Evolutionary conservation across 345 rosid species (phyloP).

Genomic region (Citrus cavaleriei): DNA sequence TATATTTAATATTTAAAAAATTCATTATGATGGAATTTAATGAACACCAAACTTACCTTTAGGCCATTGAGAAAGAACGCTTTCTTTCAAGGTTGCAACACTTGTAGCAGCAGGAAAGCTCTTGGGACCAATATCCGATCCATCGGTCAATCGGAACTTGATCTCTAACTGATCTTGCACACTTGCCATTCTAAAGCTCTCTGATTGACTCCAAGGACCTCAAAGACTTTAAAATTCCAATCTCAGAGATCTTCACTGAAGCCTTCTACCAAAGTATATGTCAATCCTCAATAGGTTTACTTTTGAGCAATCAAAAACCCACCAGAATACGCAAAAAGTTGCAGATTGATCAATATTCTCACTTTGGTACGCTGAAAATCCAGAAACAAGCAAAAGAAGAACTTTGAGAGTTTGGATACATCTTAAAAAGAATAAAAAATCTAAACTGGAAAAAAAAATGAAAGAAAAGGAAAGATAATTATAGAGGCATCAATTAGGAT

Average conservation of each 20-base stretch:
- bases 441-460: neutral
- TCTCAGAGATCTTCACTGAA: conserved; percentile 19
- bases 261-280: conserved; percentile 12
- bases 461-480: conserved; percentile 9
- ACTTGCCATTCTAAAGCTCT: conserved; percentile 49
- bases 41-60: conserved; percentile 51
- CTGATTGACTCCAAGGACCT: conserved; percentile 20
- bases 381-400: conserved; percentile 7
- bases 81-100: conserved; percentile 85
- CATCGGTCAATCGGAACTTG: conserved; percentile 87
- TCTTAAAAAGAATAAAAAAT: neutral
- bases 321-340: conserved; percentile 10
- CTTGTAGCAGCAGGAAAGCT: conserved; percentile 81
- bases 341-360: conserved; percentile 15
- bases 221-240: conserved; percentile 15
- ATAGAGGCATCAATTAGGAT: conserved; percentile 2
- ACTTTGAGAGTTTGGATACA: neutral
- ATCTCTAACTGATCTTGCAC: conserved; percentile 85
- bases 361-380: conserved; percentile 23
- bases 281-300: conserved; percentile 15
- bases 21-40: neutral
- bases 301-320: conserved; percentile 16
- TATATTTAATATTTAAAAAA: neutral
- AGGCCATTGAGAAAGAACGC: conserved; percentile 92
- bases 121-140: conserved; percentile 94